These are phyloP conservation scores for Pezicula carpinea DNA, from an alignment of 2,329 filamentous ascomycete genomes.

Conservation along the genomic window DNA sequence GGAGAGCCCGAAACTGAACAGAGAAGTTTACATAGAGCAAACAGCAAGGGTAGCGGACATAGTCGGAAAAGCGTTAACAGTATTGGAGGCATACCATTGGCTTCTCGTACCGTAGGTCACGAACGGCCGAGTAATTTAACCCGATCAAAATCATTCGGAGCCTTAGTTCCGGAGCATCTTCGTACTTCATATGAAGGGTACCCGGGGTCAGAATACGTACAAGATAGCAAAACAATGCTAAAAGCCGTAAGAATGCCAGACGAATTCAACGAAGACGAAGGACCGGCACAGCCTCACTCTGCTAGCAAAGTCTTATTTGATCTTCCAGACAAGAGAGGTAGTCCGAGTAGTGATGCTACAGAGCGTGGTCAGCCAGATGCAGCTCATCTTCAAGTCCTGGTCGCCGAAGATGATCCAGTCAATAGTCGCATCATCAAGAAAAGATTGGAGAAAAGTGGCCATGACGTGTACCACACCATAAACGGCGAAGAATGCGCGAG, in stretches of 20 bases:
- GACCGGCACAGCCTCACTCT: neutral
- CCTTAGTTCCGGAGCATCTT: constrained; percentile 13
- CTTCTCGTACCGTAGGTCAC: neutral
- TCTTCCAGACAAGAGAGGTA: constrained; percentile 7
- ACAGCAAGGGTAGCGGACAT: constrained; percentile 16
- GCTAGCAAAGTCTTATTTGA: constrained; percentile 16
- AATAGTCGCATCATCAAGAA: constrained; percentile 81
- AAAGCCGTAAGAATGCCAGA: constrained; percentile 43
- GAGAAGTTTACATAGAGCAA: constrained; percentile 10
- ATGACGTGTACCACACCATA: constrained; percentile 65
- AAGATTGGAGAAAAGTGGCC: constrained; percentile 70
- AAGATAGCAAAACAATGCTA: constrained; percentile 36
- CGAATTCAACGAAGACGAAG: constrained; percentile 24
- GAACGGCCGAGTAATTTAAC: constrained; percentile 7
- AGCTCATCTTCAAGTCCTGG: constrained; percentile 50
- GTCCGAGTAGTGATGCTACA: neutral
- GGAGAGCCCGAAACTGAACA: constrained; percentile 31
- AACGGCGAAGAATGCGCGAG: constrained; percentile 83
- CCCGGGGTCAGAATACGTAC: constrained; percentile 34
- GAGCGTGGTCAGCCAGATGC: constrained; percentile 7
- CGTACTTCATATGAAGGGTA: constrained; percentile 24
- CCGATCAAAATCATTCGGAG: constrained; percentile 18
- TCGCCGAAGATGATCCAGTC: constrained; percentile 85
- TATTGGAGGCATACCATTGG: constrained; percentile 5
- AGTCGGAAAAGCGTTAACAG: constrained; percentile 15